Conservation (phyloP, 306 rosid genomes). For the Geum urbanum region DNA sequence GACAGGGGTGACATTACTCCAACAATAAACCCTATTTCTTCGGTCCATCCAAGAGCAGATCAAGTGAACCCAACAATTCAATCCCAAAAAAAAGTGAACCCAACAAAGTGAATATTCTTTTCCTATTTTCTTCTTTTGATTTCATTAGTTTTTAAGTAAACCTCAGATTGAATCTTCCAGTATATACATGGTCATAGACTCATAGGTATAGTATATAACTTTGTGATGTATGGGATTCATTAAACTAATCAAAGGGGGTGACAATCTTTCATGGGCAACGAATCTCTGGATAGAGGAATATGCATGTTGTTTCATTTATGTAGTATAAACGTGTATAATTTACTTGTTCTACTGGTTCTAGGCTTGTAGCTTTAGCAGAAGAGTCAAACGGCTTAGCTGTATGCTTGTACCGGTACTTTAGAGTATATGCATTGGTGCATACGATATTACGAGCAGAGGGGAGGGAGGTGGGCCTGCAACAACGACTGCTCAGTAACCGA, state of each 20-base stretch:
- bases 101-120: conserved; percentile 6
- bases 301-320: too few relatives aligned
- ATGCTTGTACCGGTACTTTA: neutral
- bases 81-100: too few relatives aligned
- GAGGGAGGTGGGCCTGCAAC: too few relatives aligned
- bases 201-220: neutral
- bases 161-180: conserved; percentile 16
- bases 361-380: too few relatives aligned
- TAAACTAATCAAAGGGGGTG: neutral
- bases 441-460: too few relatives aligned
- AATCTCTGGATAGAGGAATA: neutral
- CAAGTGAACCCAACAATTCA: too few relatives aligned
- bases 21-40: neutral
- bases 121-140: neutral
- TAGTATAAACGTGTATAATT: too few relatives aligned
- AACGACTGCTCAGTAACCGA: too few relatives aligned
- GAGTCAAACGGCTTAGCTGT: neutral
- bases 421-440: too few relatives aligned
- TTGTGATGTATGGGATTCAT: neutral
- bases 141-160: neutral
- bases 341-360: neutral
- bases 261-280: conserved; percentile 5
- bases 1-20: neutral
- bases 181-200: conserved; percentile 11
- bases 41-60: neutral